Conservation (phyloP, 306 rosid genomes). For the Canavalia ensiformis region DNA sequence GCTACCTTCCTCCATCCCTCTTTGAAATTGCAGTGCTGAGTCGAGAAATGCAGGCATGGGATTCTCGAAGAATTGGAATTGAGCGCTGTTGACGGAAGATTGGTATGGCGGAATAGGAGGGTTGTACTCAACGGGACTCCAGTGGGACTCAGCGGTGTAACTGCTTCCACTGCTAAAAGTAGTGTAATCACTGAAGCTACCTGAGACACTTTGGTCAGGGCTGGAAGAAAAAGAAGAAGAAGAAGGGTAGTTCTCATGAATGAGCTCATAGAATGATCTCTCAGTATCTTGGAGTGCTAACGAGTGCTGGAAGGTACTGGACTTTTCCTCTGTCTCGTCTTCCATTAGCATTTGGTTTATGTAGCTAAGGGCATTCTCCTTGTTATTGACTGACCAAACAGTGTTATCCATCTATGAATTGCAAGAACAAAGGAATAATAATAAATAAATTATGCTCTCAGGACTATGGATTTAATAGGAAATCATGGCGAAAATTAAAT, state of each 20-base stretch:
- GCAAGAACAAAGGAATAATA: too few relatives aligned
- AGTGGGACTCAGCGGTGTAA: constrained; percentile 40
- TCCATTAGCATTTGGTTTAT: constrained; percentile 73
- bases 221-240: constrained; percentile 38
- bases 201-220: constrained; percentile 45
- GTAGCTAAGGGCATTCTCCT: constrained; percentile 47
- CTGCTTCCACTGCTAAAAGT: constrained; percentile 23
- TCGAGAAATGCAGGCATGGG: background rate
- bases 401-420: constrained; percentile 2
- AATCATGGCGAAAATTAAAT: too few relatives aligned
- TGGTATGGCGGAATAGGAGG: too few relatives aligned
- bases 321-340: constrained; percentile 61
- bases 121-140: constrained; percentile 19
- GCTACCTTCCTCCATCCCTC: background rate
- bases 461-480: too few relatives aligned
- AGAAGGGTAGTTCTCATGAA: constrained; percentile 49
- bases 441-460: too few relatives aligned
- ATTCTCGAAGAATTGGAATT: background rate
- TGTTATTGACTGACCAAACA: too few relatives aligned
- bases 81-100: too few relatives aligned
- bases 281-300: constrained; percentile 64
- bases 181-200: constrained; percentile 37
- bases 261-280: constrained; percentile 62
- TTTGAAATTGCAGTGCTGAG: background rate
- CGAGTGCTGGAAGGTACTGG: constrained; percentile 61